phyloP scores from a whole-genome alignment of 2,329 filamentous ascomycete species.

The Cadophora luteo-olivacea region DNA sequence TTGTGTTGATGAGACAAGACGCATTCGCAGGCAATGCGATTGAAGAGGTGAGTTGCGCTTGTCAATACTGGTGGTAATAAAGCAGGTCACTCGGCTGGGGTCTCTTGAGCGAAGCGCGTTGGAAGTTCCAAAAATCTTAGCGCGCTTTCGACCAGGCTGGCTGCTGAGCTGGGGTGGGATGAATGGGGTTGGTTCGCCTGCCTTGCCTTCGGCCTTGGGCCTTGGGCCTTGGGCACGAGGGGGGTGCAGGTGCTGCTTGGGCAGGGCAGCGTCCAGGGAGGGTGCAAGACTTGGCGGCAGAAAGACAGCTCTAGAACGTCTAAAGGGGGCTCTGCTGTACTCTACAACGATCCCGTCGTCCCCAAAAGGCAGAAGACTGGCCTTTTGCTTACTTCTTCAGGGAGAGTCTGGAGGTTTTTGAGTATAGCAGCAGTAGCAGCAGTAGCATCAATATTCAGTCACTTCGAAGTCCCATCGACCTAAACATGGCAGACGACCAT shows the following conservation, averaged over 20 bases:
- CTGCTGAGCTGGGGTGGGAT: neutral
- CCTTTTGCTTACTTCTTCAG: neutral
- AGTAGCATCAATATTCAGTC: neutral
- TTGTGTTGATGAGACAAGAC: neutral
- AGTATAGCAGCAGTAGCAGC: neutral
- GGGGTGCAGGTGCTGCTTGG: no score
- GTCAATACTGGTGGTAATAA: neutral
- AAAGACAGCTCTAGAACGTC: conserved; percentile 17
- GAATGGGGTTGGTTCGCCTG: neutral
- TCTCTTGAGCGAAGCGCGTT: neutral
- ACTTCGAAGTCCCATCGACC: neutral
- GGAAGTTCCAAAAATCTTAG: conserved; percentile 17
- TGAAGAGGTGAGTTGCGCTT: neutral
- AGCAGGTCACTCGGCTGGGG: neutral
- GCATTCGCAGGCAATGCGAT: conserved; percentile 9
- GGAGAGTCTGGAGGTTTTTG: neutral
- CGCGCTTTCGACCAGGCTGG: conserved; percentile 10
- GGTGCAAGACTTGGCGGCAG: conserved; percentile 6
- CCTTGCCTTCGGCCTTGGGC: neutral
- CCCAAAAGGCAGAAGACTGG: neutral
- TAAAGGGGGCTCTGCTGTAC: conserved; percentile 6
- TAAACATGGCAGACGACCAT: conserved; percentile 41
- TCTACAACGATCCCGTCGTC: neutral
- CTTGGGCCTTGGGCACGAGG: neutral
- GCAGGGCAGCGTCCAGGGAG: no score